Percentiles rank a stretch among this genome's conserved stretches.
These are phyloP conservation scores for Priceomyces haplophilus DNA, from an alignment of 805 yeast species.

Conservation along the genomic window DNA sequence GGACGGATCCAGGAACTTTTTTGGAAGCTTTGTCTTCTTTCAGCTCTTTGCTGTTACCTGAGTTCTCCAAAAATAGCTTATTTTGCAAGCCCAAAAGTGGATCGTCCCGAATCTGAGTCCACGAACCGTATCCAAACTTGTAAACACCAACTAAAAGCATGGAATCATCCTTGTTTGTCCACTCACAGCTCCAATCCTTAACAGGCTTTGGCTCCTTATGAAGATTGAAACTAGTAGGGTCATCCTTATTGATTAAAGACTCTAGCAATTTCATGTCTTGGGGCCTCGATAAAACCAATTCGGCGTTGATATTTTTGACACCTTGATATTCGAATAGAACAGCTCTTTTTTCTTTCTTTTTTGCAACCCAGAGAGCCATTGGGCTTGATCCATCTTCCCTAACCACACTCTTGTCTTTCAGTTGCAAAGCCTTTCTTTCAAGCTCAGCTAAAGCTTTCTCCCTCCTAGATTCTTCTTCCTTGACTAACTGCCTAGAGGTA, in stretches of 20 bases:
- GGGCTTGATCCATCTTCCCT: conserved; percentile 43
- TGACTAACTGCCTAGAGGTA: conserved; percentile 57
- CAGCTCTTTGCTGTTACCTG: conserved; percentile 12
- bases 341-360: conserved; percentile 84
- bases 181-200: conserved; percentile 85
- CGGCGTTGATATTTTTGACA: conserved; percentile 89
- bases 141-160: conserved; percentile 81
- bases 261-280: conserved; percentile 72
- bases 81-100: conserved; percentile 84
- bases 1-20: conserved; percentile 88
- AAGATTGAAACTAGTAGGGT: conserved; percentile 60
- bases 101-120: conserved; percentile 93
- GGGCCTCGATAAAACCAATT: conserved; percentile 76
- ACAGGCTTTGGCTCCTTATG: conserved; percentile 71
- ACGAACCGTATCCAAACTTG: conserved; percentile 94
- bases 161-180: conserved; percentile 83
- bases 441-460: conserved; percentile 51
- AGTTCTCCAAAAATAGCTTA: conserved; percentile 65
- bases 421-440: conserved; percentile 58
- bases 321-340: conserved; percentile 84
- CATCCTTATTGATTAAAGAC: conserved; percentile 48
- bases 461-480: conserved; percentile 65
- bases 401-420: conserved; percentile 42
- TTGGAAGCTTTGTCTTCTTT: conserved; percentile 41
- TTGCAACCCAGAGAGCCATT: conserved; percentile 53